A percentile compares a stretch with the other conserved stretches of the same genome.
Conservation (phyloP, 2,329 filamentous ascomycete genomes). For the Fusarium mexicanum region DNA sequence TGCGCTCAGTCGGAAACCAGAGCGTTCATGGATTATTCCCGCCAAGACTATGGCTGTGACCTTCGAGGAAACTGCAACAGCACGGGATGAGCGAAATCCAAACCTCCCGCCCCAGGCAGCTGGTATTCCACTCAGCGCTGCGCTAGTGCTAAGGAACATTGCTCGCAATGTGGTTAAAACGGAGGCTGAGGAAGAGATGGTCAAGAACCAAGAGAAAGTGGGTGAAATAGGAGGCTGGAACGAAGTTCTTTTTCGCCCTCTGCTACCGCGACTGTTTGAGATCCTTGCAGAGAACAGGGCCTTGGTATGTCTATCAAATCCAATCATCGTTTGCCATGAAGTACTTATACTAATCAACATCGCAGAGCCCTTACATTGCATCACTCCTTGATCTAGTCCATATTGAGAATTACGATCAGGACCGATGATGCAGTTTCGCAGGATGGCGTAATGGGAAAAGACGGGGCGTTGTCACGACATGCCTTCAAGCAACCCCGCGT, state of each 20-base stretch:
- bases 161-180: constrained; percentile 73
- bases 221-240: constrained; percentile 69
- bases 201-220: constrained; percentile 58
- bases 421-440: constrained; percentile 23
- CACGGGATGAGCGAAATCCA: constrained; percentile 67
- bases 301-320: constrained; percentile 56
- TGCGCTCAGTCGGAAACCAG: constrained; percentile 27
- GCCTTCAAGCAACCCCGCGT: neutral
- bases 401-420: constrained; percentile 42
- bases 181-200: constrained; percentile 63
- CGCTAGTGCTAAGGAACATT: constrained; percentile 81
- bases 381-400: constrained; percentile 53
- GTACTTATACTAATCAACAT: constrained; percentile 24
- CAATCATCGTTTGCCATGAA: neutral
- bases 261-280: constrained; percentile 72
- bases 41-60: constrained; percentile 65
- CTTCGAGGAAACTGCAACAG: constrained; percentile 65
- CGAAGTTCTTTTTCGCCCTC: constrained; percentile 72
- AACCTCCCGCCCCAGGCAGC: constrained; percentile 71
- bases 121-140: constrained; percentile 81
- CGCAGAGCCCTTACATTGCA: constrained; percentile 53
- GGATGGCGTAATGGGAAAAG: constrained; percentile 13
- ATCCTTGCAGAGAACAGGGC: constrained; percentile 75
- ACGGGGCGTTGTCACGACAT: constrained; percentile 18
- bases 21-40: constrained; percentile 60